Conservation (phyloP, 495 filamentous ascomycete genomes). For the Cercophora newfieldiana region DNA sequence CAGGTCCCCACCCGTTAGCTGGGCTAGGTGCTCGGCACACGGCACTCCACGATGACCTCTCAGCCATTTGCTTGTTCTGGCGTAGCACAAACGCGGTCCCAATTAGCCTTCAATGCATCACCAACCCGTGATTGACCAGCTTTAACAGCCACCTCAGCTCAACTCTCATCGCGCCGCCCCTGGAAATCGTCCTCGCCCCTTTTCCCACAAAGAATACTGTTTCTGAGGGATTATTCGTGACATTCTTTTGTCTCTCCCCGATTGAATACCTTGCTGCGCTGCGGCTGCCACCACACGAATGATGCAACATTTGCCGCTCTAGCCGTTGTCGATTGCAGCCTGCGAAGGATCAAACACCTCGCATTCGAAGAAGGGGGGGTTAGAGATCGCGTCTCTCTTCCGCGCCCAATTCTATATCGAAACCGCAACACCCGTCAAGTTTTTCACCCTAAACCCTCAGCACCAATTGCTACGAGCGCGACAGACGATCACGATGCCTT, state of each 20-base stretch:
- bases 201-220: background rate
- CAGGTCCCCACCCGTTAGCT: background rate
- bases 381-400: background rate
- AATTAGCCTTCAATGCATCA: background rate
- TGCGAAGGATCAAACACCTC: background rate
- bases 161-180: background rate
- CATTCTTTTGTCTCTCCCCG: background rate
- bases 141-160: background rate
- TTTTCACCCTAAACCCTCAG: background rate
- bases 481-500: constrained; percentile 59
- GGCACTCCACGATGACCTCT: constrained; percentile 9
- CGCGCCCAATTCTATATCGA: background rate
- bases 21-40: background rate
- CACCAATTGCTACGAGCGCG: background rate
- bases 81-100: constrained; percentile 3
- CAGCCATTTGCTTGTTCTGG: background rate
- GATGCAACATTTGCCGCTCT: background rate
- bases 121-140: background rate
- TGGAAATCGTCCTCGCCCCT: background rate
- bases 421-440: background rate
- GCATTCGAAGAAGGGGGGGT: background rate
- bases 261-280: background rate
- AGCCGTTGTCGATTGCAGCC: background rate
- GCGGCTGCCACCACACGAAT: background rate
- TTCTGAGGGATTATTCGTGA: background rate